Percentiles rank a stretch among this genome's conserved stretches.
Evolutionary conservation across 1,139 yeast genomes (phyloP).

Genomic region (Torulaspora pretoriensis): DNA sequence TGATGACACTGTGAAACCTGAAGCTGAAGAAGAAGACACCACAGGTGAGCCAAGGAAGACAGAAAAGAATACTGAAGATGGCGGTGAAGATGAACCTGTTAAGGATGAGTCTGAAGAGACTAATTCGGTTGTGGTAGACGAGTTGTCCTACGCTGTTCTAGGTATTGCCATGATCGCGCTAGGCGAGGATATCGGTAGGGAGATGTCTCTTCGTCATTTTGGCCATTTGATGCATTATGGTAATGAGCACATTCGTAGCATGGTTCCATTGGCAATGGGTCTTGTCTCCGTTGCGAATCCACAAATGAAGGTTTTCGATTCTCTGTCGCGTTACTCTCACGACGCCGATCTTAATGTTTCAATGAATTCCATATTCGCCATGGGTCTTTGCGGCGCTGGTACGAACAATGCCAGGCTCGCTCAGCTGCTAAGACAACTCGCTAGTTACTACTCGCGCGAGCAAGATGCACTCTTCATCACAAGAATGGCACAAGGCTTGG

Average conservation of each 20-base stretch:
- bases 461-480: slow-evolving; percentile 90
- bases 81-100: slow-evolving; percentile 27
- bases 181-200: slow-evolving; percentile 98
- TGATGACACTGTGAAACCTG: slow-evolving; percentile 24
- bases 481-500: slow-evolving; percentile 89
- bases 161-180: slow-evolving; percentile 93
- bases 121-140: slow-evolving; percentile 44
- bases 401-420: slow-evolving; percentile 98
- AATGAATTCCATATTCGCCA: slow-evolving; percentile 87
- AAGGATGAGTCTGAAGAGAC: slow-evolving; percentile 38
- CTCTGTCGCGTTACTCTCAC: slow-evolving; percentile 92
- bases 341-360: slow-evolving; percentile 95
- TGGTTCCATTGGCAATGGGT: slow-evolving; percentile 98
- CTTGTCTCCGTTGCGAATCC: slow-evolving; percentile 90
- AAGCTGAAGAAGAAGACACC: slow-evolving; percentile 18
- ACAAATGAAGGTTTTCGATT: slow-evolving; percentile 95
- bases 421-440: slow-evolving; percentile 89
- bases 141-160: slow-evolving; percentile 82
- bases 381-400: slow-evolving; percentile 99
- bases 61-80: slow-evolving; percentile 21
- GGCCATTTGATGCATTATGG: slow-evolving; percentile 98
- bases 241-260: slow-evolving; percentile 82
- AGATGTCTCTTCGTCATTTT: slow-evolving; percentile 95
- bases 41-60: slow-evolving; percentile 23
- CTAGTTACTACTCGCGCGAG: slow-evolving; percentile 86